Evolutionary conservation across 129 eudicot species (phyloP), one percentile per base, ranked within the genome.

Genomic region (Ambrosia artemisiifolia): DNA sequence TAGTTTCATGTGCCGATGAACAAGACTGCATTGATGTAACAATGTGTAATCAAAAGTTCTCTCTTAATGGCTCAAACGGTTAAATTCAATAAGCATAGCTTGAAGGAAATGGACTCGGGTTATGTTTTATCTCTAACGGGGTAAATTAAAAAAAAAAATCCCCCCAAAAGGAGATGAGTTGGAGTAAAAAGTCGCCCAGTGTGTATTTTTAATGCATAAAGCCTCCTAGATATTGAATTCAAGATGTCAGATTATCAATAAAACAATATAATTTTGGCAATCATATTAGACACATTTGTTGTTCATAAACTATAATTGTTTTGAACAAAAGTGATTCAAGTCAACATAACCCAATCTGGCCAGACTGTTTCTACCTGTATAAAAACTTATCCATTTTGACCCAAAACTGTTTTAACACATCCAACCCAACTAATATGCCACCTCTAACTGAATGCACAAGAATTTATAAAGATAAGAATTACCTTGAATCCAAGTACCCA

Each of bases 401-500:
- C 46, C 70, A 0, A 38, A 10, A 33, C 35, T 40, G 51, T 18
- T 38, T 36, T 19, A 40, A 19, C 51, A 65, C 47, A 63, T 63
- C 67, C 13, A 4, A 61, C 66, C 18, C 4, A 13, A 35, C 67
- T 28, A 16, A 13, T 34, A 32, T 33, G 20, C 66, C 44, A 63
- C 46, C 43, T 36, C 28, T 34, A 19, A 40, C 44, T 62, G 18
- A 60, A 72, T 32, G 60, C 59, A 72, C 44, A 44, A 12, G 10
- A 70, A 70, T 4, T 44, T 56, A 19, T 53, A 32, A 51, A 69
- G 36, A 56, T 36, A 11, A 72, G 19, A 69, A 78, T 76, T 35
- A 85, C 90, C 90, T 83, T 79, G 43, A 85, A 82, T 32, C 90
- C 90, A 73, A 85, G 86, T 12, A 71, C 78, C 90, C 90, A 85